A percentile compares a stretch with the other conserved stretches of the same genome.
These are phyloP conservation scores for Kokia cookei DNA, from an alignment of 441 rosid species.

Conservation along the genomic window DNA sequence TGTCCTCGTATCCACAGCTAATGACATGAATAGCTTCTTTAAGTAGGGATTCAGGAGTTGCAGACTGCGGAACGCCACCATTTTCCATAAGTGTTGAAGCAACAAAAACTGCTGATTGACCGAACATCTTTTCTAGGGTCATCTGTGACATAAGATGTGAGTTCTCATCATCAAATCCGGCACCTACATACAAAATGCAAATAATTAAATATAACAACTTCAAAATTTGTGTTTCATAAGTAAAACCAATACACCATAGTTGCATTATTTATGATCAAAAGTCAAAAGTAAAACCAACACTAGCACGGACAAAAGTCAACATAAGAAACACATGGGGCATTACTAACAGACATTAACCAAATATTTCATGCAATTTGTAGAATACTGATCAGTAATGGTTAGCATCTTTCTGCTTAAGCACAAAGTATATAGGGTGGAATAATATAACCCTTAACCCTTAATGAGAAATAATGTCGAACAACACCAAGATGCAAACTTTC, in stretches of 20 bases:
- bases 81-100: conserved; percentile 97
- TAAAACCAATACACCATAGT: not conserved
- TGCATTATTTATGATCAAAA: not conserved
- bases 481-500: too few species aligned
- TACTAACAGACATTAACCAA: too few species aligned
- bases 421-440: too few species aligned
- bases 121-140: conserved; percentile 91
- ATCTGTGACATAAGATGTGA: conserved; percentile 91
- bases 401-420: too few species aligned
- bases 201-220: not conserved
- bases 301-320: not conserved
- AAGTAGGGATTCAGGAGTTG: conserved; percentile 83
- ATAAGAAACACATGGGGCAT: too few species aligned
- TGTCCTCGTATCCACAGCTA: conserved; percentile 95
- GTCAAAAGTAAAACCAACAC: not conserved
- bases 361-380: too few species aligned
- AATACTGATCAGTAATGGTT: too few species aligned
- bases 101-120: conserved; percentile 90
- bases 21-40: conserved; percentile 99
- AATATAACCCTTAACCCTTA: too few species aligned
- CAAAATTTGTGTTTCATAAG: not conserved
- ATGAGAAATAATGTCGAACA: too few species aligned
- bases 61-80: conserved; percentile 92
- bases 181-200: conserved; percentile 43
- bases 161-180: conserved; percentile 95